A percentile compares a stretch with the other conserved stretches of the same genome.
phyloP scores from a whole-genome alignment of 1,284 basidiomycete genomes.

The Puccinia novopanici region DNA sequence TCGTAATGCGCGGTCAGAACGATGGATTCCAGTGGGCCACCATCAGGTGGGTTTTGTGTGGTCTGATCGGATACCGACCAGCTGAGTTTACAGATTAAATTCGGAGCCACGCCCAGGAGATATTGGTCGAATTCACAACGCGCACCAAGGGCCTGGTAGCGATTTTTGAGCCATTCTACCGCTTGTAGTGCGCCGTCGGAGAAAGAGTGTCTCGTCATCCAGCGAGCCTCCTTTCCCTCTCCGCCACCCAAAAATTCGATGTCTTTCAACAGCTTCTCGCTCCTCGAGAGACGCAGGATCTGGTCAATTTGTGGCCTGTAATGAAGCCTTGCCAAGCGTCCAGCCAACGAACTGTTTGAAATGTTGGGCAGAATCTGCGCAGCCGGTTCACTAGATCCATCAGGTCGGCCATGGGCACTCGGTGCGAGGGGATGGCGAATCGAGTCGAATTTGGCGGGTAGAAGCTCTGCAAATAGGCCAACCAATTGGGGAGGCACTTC shows the following conservation, averaged over 20 bases:
- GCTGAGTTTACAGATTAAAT: slow-evolving; percentile 69
- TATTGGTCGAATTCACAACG: slow-evolving; percentile 70
- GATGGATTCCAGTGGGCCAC: slow-evolving; percentile 57
- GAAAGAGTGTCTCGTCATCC: slow-evolving; percentile 74
- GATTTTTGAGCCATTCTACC: slow-evolving; percentile 69
- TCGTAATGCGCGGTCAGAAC: slow-evolving; percentile 81
- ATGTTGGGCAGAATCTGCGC: no score
- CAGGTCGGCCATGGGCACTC: background rate
- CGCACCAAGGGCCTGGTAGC: slow-evolving; percentile 72
- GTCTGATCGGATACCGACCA: slow-evolving; percentile 53
- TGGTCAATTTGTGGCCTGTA: slow-evolving; percentile 14
- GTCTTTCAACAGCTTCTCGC: background rate
- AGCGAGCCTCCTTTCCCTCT: background rate
- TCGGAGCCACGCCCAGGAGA: slow-evolving; percentile 73
- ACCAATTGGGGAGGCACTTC: background rate
- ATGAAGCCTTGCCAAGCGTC: background rate
- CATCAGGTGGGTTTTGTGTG: slow-evolving; percentile 63
- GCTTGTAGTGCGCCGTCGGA: slow-evolving; percentile 69
- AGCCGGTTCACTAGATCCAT: no score
- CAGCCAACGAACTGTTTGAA: background rate
- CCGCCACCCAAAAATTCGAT: background rate
- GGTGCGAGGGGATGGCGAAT: background rate
- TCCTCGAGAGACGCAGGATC: background rate
- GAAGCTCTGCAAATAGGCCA: background rate
- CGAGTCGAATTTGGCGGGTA: background rate